Base-by-base conservation (phyloP, 148 eudicot species). In the Vaccinium myrtillus region DNA sequence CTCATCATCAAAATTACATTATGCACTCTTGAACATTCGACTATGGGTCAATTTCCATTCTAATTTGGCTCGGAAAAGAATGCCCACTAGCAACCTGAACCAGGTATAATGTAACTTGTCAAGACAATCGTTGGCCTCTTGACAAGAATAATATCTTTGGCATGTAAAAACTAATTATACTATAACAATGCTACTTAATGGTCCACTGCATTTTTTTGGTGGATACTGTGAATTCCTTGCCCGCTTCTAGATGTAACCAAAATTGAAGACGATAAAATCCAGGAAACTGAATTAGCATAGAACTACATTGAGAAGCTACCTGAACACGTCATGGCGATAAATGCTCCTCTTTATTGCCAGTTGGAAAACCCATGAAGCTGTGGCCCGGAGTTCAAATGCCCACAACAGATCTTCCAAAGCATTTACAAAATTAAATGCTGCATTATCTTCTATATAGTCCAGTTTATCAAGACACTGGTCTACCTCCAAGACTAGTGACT, bases 341-440 rank as follows among this genome's bases (percentile, higher is more conserved):
- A 97, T 93, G 82, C 85, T 84, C 88, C 94, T 94, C 85, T 92
- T 95, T 71, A 94, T 88, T 63, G 99, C 99, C 77, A 97, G 84
- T 86, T 95, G 98, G 86, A 94, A 97, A 85, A 97, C 90, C 96
- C 96, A 93, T 50, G 98, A 92, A 86, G 99, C 99, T 86, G 95
- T 95, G 63, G 98, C 98, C 85, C 99, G 92, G 83, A 89, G 92
- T 87, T 97, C 96, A 88, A 93, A 97, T 65, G 99, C 94, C 99
- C 99, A 97, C 87, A 97, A 89, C 80, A 95, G 87, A 84, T 97
- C 96, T 93, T 92, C 98, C 88, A 97, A 85, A 75, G 99, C 98
- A 89, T 97, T 97, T 82, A 94, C 98, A 90, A 97, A 95, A 89
- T 95, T 94, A 53, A 95, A 91, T 53, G 96, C 99, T 51, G 98